Evolutionary conservation across 306 rosid genomes (phyloP).

Genomic region (Lathyrus oleraceus): DNA sequence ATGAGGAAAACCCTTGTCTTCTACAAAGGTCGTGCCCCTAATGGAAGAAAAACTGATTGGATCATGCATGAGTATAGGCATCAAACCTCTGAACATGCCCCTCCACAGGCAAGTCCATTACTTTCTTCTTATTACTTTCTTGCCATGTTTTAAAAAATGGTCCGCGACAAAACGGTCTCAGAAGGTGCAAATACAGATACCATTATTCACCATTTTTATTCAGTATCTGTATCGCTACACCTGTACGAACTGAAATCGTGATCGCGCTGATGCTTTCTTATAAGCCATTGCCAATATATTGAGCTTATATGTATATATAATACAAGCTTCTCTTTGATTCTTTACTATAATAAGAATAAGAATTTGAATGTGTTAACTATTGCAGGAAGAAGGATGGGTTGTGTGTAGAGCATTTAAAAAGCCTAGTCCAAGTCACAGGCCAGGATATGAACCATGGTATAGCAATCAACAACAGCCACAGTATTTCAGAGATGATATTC

Average conservation of each 20-base stretch:
- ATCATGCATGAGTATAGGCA: constrained; percentile 91
- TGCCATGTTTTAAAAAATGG: too few species aligned
- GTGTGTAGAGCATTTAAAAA: constrained; percentile 85
- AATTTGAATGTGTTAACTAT: background rate
- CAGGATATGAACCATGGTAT: constrained; percentile 62
- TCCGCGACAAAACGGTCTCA: too few species aligned
- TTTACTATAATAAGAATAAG: too few species aligned
- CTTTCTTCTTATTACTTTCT: background rate
- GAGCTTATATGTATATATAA: too few species aligned
- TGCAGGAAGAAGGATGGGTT: constrained; percentile 99
- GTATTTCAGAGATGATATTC: constrained; percentile 46
- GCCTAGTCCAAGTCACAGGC: constrained; percentile 78
- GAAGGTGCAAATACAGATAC: too few species aligned
- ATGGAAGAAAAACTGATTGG: constrained; percentile 89
- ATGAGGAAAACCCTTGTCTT: constrained; percentile 94
- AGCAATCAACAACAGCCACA: constrained; percentile 35
- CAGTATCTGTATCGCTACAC: too few species aligned
- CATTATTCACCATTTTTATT: too few species aligned
- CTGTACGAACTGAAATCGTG: too few species aligned
- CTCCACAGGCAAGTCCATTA: constrained; percentile 62
- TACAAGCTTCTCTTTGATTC: too few species aligned
- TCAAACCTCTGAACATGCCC: constrained; percentile 75
- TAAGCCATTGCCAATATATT: too few species aligned
- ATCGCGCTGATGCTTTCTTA: too few species aligned
- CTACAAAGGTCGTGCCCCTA: constrained; percentile 92